Evolutionary conservation across 352 stramenopile species (phyloP).

Genomic region (Phytopythium aichiense): DNA sequence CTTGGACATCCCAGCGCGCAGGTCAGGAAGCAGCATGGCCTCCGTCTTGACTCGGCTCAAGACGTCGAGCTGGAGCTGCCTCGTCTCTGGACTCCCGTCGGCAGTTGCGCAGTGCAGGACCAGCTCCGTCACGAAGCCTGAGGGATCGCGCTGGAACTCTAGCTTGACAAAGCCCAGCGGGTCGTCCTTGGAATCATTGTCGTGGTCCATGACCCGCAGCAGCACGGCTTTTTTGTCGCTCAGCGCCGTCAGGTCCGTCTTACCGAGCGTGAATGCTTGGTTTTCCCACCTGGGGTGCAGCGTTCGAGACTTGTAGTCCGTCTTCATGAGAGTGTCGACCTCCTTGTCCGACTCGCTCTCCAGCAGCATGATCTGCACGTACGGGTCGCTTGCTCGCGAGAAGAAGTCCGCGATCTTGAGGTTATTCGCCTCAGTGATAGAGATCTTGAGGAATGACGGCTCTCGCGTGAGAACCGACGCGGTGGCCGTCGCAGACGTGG

Average conservation of each 20-base stretch:
- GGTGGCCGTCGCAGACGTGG: not conserved
- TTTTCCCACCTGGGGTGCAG: slow-evolving; percentile 70
- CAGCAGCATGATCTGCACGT: slow-evolving; percentile 54
- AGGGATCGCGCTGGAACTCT: slow-evolving; percentile 53
- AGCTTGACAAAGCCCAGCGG: slow-evolving; percentile 47
- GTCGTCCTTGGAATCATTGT: slow-evolving; percentile 44
- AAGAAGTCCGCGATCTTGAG: slow-evolving; percentile 38
- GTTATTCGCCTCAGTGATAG: slow-evolving; percentile 52
- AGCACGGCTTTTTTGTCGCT: slow-evolving; percentile 58
- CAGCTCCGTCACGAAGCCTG: slow-evolving; percentile 40
- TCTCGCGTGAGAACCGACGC: slow-evolving; percentile 21
- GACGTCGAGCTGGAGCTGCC: slow-evolving; percentile 36
- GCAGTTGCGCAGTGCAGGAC: slow-evolving; percentile 41
- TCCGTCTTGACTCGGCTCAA: slow-evolving; percentile 37
- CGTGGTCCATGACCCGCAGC: slow-evolving; percentile 57
- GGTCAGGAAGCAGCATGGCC: slow-evolving; percentile 42
- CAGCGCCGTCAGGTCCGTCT: slow-evolving; percentile 39
- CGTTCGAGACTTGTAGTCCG: slow-evolving; percentile 59
- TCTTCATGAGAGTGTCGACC: slow-evolving; percentile 54
- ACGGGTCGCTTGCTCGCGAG: slow-evolving; percentile 45
- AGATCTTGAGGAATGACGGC: slow-evolving; percentile 54
- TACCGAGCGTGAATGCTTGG: slow-evolving; percentile 61
- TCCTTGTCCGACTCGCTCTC: slow-evolving; percentile 42
- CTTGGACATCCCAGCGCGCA: slow-evolving; percentile 28
- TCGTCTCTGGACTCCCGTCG: slow-evolving; percentile 19